These are phyloP conservation scores for Pythium dissimile DNA, from an alignment of 352 stramenopile genomes.

Conservation along the genomic window DNA sequence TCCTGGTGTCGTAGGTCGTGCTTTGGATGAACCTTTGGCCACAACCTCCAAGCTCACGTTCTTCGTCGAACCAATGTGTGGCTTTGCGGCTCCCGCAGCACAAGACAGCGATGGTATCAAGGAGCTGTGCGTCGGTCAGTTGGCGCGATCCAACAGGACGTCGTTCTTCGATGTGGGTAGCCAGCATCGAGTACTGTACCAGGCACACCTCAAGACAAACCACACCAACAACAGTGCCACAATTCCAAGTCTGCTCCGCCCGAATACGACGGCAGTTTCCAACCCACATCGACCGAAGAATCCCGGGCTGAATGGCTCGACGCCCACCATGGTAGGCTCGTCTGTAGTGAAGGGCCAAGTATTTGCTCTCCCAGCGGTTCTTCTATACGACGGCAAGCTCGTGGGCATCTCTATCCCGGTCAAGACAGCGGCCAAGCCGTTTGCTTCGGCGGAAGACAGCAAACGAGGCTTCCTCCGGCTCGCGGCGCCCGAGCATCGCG, in stretches of 20 bases:
- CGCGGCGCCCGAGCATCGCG: constrained; percentile 1
- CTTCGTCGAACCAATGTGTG: constrained; percentile 16
- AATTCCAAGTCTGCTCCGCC: too few species aligned
- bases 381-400: constrained; percentile 17
- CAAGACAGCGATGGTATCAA: not conserved
- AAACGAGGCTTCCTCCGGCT: constrained; percentile 11
- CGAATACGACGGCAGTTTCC: too few species aligned
- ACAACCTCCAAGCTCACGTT: constrained; percentile 12
- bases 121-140: constrained; percentile 5
- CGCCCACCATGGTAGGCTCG: not conserved
- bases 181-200: too few species aligned
- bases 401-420: constrained; percentile 15
- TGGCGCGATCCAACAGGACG: not conserved
- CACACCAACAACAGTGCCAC: too few species aligned
- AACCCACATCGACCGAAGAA: too few species aligned
- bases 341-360: not conserved
- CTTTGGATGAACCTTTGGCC: not conserved
- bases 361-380: not conserved
- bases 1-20: not conserved
- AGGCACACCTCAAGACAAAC: too few species aligned
- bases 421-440: not conserved
- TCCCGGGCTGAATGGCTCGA: not conserved
- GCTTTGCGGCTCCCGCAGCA: not conserved
- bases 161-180: not conserved
- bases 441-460: not conserved